A percentile compares a stretch with the other conserved stretches of the same genome.
Conservation (phyloP, 2,329 filamentous ascomycete genomes). For the Pseudocercospora musae region DNA sequence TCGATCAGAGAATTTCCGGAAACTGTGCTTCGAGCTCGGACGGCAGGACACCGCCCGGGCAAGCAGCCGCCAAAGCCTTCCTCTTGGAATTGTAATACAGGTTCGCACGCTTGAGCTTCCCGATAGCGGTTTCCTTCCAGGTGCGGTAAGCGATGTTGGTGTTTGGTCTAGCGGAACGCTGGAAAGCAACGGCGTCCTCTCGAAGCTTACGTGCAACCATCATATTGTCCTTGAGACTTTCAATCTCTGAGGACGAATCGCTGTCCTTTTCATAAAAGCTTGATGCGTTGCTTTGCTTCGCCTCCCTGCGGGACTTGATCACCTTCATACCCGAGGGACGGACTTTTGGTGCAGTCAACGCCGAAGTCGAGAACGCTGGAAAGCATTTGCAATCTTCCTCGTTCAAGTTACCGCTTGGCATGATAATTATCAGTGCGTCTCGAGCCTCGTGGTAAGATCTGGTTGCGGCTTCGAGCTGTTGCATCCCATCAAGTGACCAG, state of each 20-base stretch:
- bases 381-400: slow-evolving; percentile 20
- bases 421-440: slow-evolving; percentile 13
- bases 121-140: slow-evolving; percentile 12
- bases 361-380: slow-evolving; percentile 14
- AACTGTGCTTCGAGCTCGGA: background rate
- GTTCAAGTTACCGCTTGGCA: slow-evolving; percentile 22
- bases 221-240: slow-evolving; percentile 10
- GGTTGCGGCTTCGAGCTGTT: slow-evolving; percentile 12
- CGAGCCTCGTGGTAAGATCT: slow-evolving; percentile 18
- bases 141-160: slow-evolving; percentile 9
- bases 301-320: background rate
- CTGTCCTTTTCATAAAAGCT: background rate
- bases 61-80: slow-evolving; percentile 5
- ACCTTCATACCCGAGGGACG: slow-evolving; percentile 4
- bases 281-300: background rate
- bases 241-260: background rate
- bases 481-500: slow-evolving; percentile 11
- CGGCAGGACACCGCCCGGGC: background rate
- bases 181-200: slow-evolving; percentile 6
- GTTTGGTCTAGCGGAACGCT: background rate
- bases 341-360: slow-evolving; percentile 14
- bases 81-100: slow-evolving; percentile 22
- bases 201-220: slow-evolving; percentile 7
- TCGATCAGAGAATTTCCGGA: background rate
- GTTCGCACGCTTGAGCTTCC: slow-evolving; percentile 17